A percentile compares a stretch with the other conserved stretches of the same genome.
Evolutionary conservation across 441 rosid species (phyloP).

Genomic region (Euphorbia corollata): DNA sequence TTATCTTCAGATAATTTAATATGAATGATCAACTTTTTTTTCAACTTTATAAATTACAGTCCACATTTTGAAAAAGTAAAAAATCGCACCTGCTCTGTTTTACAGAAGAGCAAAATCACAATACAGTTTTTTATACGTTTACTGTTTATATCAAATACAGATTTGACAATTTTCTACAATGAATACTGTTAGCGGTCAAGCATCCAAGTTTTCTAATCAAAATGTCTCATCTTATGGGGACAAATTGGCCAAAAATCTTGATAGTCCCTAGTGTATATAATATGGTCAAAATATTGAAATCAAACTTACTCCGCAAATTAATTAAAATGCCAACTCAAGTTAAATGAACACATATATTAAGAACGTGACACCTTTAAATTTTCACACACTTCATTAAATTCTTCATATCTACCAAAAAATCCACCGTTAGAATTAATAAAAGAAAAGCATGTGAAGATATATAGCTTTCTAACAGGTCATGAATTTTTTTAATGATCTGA

Average conservation of each 20-base stretch:
- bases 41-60: no score
- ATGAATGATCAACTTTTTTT: no score
- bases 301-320: neutral
- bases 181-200: neutral
- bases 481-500: neutral
- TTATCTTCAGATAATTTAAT: no score
- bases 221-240: neutral
- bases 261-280: neutral
- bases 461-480: constrained; percentile 18
- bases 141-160: no score
- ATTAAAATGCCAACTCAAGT: neutral
- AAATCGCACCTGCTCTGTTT: no score
- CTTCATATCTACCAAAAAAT: neutral
- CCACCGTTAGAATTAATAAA: neutral
- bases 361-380: neutral
- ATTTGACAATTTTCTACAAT: neutral
- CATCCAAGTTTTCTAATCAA: neutral
- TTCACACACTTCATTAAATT: neutral
- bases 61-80: no score
- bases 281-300: neutral
- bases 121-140: no score
- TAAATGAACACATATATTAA: neutral
- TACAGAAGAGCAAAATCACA: no score
- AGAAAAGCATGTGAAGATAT: constrained; percentile 24
- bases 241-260: neutral